Conservation (phyloP, 768 basidiomycete species). For the Crepidotus variabilis region DNA sequence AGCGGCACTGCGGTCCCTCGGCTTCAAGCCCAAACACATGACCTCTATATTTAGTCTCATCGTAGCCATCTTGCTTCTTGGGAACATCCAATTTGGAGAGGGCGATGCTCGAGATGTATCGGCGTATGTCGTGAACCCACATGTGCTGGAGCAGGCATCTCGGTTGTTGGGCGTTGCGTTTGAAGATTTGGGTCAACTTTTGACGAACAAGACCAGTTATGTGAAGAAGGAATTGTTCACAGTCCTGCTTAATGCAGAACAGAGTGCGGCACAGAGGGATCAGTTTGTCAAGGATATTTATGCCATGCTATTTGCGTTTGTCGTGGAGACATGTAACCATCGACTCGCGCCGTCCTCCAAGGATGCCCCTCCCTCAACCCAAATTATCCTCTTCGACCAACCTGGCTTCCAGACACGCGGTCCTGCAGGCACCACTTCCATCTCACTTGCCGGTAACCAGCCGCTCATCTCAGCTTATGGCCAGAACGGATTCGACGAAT, state of each 20-base stretch:
- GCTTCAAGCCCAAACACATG: constrained; percentile 89
- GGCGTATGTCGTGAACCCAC: constrained; percentile 61
- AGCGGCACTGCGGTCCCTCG: constrained; percentile 74
- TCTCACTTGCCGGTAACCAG: constrained; percentile 54
- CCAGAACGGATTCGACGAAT: constrained; percentile 82
- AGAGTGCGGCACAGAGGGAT: constrained; percentile 74
- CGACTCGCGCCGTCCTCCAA: constrained; percentile 57
- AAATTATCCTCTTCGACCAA: constrained; percentile 74
- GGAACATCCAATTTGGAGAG: constrained; percentile 78
- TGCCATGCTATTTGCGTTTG: constrained; percentile 83
- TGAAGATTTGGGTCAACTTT: constrained; percentile 75
- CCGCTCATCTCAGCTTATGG: constrained; percentile 77
- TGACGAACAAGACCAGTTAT: constrained; percentile 88
- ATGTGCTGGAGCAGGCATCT: constrained; percentile 72
- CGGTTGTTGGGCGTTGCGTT: constrained; percentile 69
- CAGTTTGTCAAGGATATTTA: constrained; percentile 80
- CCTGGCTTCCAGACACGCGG: constrained; percentile 81
- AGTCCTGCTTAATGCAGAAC: constrained; percentile 70
- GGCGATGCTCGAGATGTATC: constrained; percentile 47
- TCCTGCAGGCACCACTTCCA: constrained; percentile 55
- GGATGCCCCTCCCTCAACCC: constrained; percentile 53
- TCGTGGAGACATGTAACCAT: constrained; percentile 87
- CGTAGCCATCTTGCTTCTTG: constrained; percentile 75
- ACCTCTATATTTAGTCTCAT: constrained; percentile 78
- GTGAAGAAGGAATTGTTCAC: constrained; percentile 86